Percentiles rank a stretch among this genome's conserved stretches.
phyloP scores from a whole-genome alignment of 805 yeast species.

The Ogataea pini region DNA sequence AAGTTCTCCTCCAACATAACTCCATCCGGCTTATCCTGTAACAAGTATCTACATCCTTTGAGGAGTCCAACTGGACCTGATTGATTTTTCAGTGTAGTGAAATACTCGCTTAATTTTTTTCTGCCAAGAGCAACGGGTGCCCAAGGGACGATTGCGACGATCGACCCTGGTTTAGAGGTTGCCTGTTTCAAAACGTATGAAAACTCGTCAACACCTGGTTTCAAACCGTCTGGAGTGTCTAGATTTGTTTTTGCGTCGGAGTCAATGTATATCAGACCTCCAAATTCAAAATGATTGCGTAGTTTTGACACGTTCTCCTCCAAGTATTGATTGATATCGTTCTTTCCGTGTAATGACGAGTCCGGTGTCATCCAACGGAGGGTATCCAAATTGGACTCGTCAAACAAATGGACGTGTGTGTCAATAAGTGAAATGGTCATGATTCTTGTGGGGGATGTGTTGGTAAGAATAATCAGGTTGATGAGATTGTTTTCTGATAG shows the following conservation, averaged over 20 bases:
- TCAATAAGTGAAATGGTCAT: slow-evolving; percentile 24
- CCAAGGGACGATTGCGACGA: slow-evolving; percentile 42
- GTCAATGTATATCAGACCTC: slow-evolving; percentile 38
- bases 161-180: slow-evolving; percentile 7
- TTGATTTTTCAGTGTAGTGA: slow-evolving; percentile 16
- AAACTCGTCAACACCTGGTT: slow-evolving; percentile 33
- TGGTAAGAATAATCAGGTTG: no score
- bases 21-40: slow-evolving; percentile 44
- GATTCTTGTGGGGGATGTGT: background rate
- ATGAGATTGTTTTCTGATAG: no score
- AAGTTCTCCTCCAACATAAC: slow-evolving; percentile 35
- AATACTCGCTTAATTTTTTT: slow-evolving; percentile 20
- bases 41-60: slow-evolving; percentile 44
- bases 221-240: slow-evolving; percentile 25
- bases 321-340: slow-evolving; percentile 33
- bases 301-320: slow-evolving; percentile 6
- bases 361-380: slow-evolving; percentile 37
- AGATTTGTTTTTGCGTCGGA: slow-evolving; percentile 31
- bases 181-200: slow-evolving; percentile 26
- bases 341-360: slow-evolving; percentile 28
- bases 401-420: slow-evolving; percentile 41
- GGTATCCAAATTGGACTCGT: slow-evolving; percentile 17
- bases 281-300: slow-evolving; percentile 25
- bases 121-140: slow-evolving; percentile 43
- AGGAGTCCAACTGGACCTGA: slow-evolving; percentile 17